Evolutionary conservation across 306 rosid genomes (phyloP).

Genomic region (Quercus engelmannii): DNA sequence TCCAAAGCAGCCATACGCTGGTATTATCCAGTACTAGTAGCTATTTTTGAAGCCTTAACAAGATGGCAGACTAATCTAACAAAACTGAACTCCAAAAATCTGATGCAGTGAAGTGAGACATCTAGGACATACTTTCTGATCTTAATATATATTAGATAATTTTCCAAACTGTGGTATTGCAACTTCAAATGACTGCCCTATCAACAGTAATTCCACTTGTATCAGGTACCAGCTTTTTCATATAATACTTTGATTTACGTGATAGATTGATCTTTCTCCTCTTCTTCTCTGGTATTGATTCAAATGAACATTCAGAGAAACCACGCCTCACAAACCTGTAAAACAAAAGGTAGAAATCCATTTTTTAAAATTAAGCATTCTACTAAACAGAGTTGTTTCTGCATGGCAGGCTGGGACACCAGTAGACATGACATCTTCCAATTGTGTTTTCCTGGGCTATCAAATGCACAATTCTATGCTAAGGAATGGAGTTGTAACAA

Average conservation of each 20-base stretch:
- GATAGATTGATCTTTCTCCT: slow-evolving; percentile 71
- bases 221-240: slow-evolving; percentile 76
- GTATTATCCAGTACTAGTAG: neutral
- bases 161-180: neutral
- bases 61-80: neutral
- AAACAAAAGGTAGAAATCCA: neutral
- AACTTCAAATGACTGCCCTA: slow-evolving; percentile 30
- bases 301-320: slow-evolving; percentile 86
- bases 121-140: neutral
- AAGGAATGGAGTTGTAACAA: neutral
- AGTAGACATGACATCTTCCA: neutral
- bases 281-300: slow-evolving; percentile 67
- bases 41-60: neutral
- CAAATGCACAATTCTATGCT: neutral
- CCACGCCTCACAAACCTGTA: slow-evolving; percentile 98
- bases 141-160: neutral
- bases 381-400: neutral
- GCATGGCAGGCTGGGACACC: neutral
- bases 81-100: neutral
- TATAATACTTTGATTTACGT: slow-evolving; percentile 87
- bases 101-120: neutral
- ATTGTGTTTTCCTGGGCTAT: neutral
- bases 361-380: slow-evolving; percentile 12
- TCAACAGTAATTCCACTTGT: slow-evolving; percentile 61
- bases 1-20: no score